Conservation (phyloP, 78 protist species). For the Speleostelium caveatum region DNA sequence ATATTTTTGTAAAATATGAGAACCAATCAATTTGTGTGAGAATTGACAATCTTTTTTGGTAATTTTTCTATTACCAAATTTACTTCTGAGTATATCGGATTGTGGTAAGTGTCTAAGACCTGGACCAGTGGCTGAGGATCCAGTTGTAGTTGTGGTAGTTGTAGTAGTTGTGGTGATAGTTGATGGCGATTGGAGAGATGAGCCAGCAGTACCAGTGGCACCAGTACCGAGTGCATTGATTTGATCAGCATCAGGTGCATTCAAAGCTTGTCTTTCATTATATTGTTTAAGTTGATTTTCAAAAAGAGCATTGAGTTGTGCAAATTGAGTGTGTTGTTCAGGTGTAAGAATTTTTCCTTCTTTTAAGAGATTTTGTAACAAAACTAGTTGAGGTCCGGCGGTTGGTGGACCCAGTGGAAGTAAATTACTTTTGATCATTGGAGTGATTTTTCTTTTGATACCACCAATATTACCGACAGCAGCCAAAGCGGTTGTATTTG, state of each 20-base stretch:
- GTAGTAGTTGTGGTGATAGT: slow-evolving; percentile 3
- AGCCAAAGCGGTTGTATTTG: slow-evolving; percentile 31
- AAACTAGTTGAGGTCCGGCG: background rate
- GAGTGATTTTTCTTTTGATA: slow-evolving; percentile 8
- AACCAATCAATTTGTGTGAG: slow-evolving; percentile 33
- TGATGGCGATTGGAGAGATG: background rate
- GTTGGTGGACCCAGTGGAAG: background rate
- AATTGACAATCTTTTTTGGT: slow-evolving; percentile 49
- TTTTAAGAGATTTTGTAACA: slow-evolving; percentile 2
- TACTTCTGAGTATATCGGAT: background rate
- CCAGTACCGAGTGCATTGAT: background rate
- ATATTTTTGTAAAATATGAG: slow-evolving; percentile 44
- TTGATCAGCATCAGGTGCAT: slow-evolving; percentile 1
- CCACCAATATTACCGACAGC: slow-evolving; percentile 37
- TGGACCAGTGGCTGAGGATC: background rate
- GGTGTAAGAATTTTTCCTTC: slow-evolving; percentile 61
- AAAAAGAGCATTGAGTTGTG: background rate
- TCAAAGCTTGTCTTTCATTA: slow-evolving; percentile 12
- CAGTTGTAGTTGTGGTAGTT: background rate
- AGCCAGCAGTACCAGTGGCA: background rate
- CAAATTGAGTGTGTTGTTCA: slow-evolving; percentile 26
- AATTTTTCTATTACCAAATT: slow-evolving; percentile 24
- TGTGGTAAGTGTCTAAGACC: background rate
- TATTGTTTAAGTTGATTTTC: background rate
- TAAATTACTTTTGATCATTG: background rate